Base-by-base conservation (phyloP, 805 yeast species). In the Candida tibetensis region DNA sequence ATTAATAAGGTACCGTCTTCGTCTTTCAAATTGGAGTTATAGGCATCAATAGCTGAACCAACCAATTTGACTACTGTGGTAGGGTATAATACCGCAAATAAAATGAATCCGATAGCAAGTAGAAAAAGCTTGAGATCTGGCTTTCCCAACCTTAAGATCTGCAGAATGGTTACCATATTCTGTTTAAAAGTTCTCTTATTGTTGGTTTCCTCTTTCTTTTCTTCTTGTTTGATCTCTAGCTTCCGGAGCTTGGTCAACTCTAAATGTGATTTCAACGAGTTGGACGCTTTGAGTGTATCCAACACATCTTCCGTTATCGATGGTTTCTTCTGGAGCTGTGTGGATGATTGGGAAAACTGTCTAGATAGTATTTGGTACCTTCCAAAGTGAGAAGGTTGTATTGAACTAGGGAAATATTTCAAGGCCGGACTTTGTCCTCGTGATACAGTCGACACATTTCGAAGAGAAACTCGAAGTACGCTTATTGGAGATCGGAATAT, bases 1-100 rank as follows among this genome's bases (percentile, higher is more conserved):
- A 69, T 66, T 31, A 69, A 30, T 21, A 69, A 47, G 40, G 59
- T 58, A 1, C 73, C 74, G 17, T 66, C 66, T 2, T 44, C 69
- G 44, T 66, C 72, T 27, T 53, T 57, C 18, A 45, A 34, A 6
- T 58, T 56, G 8, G 56, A 45, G 42, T 66, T 68, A 45, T 64
- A 65, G 2, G 73, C 71, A 47, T 69, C 74, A 16, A 69, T 60
- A 3, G 71, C 62, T 1, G 68, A 58, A 4, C 74, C 74, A 13
- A 69, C 72, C 39, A 69, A 55, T 41, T 66, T 62, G 18, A 69
- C 73, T 10, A 69, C 57, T 1, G 69, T 60, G 2, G 72, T 69
- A 2, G 74, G 74, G 41, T 68, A 69, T 28, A 69, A 46, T 23
- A 69, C 73, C 3, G 74, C 73, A 52, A 64, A 63, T 18, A 67